Evolutionary conservation across 768 basidiomycete genomes (phyloP).

Genomic region (Gymnopilus dilepis): DNA sequence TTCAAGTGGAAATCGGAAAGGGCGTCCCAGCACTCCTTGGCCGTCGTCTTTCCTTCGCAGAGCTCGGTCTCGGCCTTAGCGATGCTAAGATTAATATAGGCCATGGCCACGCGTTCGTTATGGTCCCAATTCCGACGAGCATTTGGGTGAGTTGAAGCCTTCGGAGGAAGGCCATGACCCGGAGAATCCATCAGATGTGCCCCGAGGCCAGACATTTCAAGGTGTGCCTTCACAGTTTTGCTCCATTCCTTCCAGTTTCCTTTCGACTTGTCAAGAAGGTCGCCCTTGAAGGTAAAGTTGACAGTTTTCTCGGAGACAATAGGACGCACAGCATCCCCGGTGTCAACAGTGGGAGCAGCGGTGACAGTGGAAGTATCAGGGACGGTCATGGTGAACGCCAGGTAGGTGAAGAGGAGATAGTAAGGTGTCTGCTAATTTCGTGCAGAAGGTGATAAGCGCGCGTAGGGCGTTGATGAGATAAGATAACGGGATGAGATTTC

Average conservation of each 20-base stretch:
- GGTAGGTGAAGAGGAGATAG: background rate
- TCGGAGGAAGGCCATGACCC: background rate
- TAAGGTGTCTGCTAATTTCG: background rate
- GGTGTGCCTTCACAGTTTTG: background rate
- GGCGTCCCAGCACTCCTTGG: conserved; percentile 10
- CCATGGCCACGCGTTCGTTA: conserved; percentile 14
- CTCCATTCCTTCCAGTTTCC: conserved; percentile 20
- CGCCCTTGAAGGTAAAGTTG: background rate
- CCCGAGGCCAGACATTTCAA: conserved; percentile 7
- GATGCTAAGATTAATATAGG: conserved; percentile 7
- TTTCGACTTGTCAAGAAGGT: conserved; percentile 9
- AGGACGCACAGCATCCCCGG: conserved; percentile 1
- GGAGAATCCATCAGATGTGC: background rate
- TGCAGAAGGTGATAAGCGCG: background rate
- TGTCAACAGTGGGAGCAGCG: background rate
- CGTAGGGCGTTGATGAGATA: conserved; percentile 6
- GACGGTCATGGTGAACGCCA: background rate
- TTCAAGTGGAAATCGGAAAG: conserved; percentile 15
- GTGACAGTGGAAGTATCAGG: background rate
- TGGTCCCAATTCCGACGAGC: conserved; percentile 19
- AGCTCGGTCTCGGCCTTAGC: conserved; percentile 1
- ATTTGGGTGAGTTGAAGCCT: background rate
- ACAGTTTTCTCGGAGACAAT: background rate
- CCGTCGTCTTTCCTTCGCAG: conserved; percentile 2
- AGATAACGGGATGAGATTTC: conserved; percentile 5